These are phyloP conservation scores for Pyrenophora tritici-repentis DNA, from an alignment of 2,329 filamentous ascomycete genomes.

Conservation along the genomic window DNA sequence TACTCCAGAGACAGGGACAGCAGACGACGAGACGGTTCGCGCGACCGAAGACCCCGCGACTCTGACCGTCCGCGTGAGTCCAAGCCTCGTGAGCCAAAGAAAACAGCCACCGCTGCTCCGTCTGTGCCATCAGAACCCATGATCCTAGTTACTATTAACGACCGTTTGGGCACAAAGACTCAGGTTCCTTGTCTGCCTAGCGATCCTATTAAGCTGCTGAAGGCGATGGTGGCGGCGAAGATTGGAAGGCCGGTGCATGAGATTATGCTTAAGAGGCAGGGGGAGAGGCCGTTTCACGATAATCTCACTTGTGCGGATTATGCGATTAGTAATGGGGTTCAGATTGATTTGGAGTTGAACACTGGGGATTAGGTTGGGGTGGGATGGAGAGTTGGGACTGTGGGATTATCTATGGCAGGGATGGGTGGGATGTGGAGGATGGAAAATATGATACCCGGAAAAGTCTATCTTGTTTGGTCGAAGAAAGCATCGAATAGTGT, in stretches of 20 bases:
- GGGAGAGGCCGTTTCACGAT: conserved; percentile 93
- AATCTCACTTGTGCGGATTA: conserved; percentile 87
- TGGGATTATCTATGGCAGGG: too few species aligned
- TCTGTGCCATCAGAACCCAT: conserved; percentile 67
- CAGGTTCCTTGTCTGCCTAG: conserved; percentile 86
- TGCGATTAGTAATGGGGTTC: conserved; percentile 88
- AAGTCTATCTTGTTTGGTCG: too few species aligned
- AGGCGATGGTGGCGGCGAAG: conserved; percentile 85
- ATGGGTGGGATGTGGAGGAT: too few species aligned
- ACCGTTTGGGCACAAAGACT: conserved; percentile 93
- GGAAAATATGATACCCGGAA: neutral
- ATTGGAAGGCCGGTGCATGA: conserved; percentile 90
- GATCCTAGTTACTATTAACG: conserved; percentile 93
- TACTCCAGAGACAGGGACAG: conserved; percentile 3
- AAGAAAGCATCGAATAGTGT: neutral
- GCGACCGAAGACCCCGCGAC: conserved; percentile 3
- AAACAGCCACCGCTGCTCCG: conserved; percentile 28
- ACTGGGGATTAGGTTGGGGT: conserved; percentile 36
- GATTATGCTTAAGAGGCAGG: conserved; percentile 89
- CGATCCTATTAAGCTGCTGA: conserved; percentile 84
- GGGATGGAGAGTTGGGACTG: neutral
- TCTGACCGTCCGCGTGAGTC: conserved; percentile 11
- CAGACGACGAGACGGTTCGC: neutral
- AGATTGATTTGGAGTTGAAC: conserved; percentile 54
- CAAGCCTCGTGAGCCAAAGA: conserved; percentile 22